Evolutionary conservation across 139 green algal species (phyloP), one percentile per base, ranked within the genome.

Genomic region (Nannochloris sp.): DNA sequence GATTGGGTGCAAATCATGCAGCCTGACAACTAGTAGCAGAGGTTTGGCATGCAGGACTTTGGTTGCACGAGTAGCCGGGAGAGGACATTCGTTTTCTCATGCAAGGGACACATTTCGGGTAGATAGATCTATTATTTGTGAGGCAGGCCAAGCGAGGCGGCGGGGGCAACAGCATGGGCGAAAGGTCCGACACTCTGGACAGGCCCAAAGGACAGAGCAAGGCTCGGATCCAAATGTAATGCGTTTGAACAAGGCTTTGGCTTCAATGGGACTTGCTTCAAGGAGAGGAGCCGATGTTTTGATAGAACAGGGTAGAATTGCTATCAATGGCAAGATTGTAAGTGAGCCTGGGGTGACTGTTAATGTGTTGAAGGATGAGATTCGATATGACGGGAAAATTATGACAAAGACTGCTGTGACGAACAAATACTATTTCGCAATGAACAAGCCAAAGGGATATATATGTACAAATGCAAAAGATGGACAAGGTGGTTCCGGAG

Each of bases 371-470:
- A 70, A 62, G 1, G 89, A 95, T 71, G 61, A 71, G 16, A 72
- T 93, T 7, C 53, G 48, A 27, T 63, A 90, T 11, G 68, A 87
- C 61, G 83, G 80, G 29, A 79, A 74, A 60, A 18, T 14, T n/a
- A n/a, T 76, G 16, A 46, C 57, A 2, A 29, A 36, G 4, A 50
- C 51, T 25, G 54, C 54, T 4, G 24, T 31, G 23, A 49, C 19
- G 5, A 58, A 61, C 21, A 67, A 60, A 24, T 72, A 61, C 27
- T 83, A 82, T 57, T 84, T 84, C 70, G 81, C 67, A 21, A 37
- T 81, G 54, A 87, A 87, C 73, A 87, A 94, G 71, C 87, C 87
- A 21, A 94, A 94, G 63, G 87, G 90, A 7, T 96, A 83, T 74
- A 83, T 90, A 25, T 95, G 88, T 74, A 79, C 65, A 57, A 80